Percentiles rank a stretch among this genome's conserved stretches.
Conservation (phyloP, 1,139 yeast species). For the Scheffersomyces stambukii region DNA sequence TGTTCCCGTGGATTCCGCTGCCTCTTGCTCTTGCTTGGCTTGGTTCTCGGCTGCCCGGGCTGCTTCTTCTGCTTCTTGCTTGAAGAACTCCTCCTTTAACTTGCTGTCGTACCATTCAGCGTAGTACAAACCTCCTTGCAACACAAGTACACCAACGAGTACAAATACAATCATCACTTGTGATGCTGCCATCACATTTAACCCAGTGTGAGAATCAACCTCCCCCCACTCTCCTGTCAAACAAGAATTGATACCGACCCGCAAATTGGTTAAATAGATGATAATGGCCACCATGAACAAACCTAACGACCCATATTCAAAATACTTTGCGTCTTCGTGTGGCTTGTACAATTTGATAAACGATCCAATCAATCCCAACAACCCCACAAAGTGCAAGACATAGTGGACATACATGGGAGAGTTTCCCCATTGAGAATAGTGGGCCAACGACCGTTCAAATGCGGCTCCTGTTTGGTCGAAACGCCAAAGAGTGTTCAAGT, state of each 20-base stretch:
- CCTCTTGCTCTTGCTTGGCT: constrained; percentile 16
- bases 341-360: constrained; percentile 84
- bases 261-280: constrained; percentile 79
- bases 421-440: constrained; percentile 69
- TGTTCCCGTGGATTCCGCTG: no score
- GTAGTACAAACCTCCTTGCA: constrained; percentile 88
- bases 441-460: constrained; percentile 60
- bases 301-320: constrained; percentile 83
- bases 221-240: constrained; percentile 86
- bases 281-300: constrained; percentile 68
- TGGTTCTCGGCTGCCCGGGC: constrained; percentile 16
- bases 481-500: constrained; percentile 69
- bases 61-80: constrained; percentile 34
- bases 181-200: constrained; percentile 89
- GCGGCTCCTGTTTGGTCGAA: constrained; percentile 49
- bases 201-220: constrained; percentile 78
- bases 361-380: constrained; percentile 67
- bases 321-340: constrained; percentile 71
- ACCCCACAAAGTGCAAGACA: constrained; percentile 55
- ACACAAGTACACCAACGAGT: constrained; percentile 69
- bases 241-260: constrained; percentile 75
- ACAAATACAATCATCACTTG: constrained; percentile 71
- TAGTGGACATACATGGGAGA: constrained; percentile 59
- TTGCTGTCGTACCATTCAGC: constrained; percentile 72
- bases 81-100: constrained; percentile 49